Evolutionary conservation across 139 green algal genomes (phyloP).

Genomic region (Pseudopediastrum boryanum): DNA sequence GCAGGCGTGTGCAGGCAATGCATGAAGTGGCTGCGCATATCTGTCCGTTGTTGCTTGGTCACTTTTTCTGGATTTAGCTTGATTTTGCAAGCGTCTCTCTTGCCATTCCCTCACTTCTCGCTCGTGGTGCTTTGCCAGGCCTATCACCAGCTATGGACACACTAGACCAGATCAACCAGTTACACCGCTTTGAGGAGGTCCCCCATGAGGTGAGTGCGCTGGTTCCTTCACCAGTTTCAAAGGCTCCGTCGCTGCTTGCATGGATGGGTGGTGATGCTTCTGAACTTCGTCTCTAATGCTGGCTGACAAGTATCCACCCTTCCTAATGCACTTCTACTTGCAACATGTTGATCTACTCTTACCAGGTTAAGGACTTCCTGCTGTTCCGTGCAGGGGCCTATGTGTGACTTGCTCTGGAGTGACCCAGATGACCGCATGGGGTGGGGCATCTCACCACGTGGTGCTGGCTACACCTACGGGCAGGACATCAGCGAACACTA

Average conservation of each 20-base stretch:
- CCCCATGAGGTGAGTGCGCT: conserved; percentile 79
- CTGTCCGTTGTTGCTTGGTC: too few relatives aligned
- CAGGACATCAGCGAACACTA: conserved; percentile 93
- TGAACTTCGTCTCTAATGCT: too few relatives aligned
- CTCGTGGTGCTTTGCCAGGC: conserved; percentile 50
- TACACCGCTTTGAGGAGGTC: conserved; percentile 77
- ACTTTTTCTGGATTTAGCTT: background rate
- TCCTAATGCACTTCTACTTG: too few relatives aligned
- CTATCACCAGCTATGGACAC: conserved; percentile 97
- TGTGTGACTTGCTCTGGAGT: conserved; percentile 97
- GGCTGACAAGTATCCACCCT: too few relatives aligned
- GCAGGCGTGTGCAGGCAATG: background rate
- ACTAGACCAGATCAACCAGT: conserved; percentile 87
- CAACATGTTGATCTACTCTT: too few relatives aligned
- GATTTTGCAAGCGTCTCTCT: background rate
- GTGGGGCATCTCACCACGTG: conserved; percentile 90
- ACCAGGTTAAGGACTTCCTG: too few relatives aligned
- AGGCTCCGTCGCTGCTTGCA: background rate
- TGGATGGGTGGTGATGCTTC: background rate
- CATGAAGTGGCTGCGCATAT: background rate
- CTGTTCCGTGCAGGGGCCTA: conserved; percentile 58
- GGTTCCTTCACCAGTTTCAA: background rate
- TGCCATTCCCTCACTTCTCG: conserved; percentile 42
- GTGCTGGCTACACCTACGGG: conserved; percentile 88
- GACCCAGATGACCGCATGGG: conserved; percentile 97